phyloP scores from a whole-genome alignment of 2,329 filamentous ascomycete species.

The Calonectria henricotiae region DNA sequence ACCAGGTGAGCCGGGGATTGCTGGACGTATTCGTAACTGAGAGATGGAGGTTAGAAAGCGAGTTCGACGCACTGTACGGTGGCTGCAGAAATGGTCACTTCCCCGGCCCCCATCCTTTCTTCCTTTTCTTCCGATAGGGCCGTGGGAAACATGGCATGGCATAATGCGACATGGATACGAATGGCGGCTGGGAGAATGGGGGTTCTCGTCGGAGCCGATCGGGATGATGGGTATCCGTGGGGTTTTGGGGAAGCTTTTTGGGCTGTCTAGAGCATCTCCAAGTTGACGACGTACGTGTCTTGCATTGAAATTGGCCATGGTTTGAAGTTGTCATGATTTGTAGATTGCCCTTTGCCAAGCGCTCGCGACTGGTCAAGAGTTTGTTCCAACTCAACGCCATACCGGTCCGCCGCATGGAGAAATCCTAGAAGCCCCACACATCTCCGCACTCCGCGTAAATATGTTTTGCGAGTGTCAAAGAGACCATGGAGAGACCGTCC shows the following conservation, averaged over 20 bases:
- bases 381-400: background rate
- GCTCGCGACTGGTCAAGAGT: background rate
- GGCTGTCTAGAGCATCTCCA: background rate
- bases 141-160: conserved; percentile 1
- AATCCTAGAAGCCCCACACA: background rate
- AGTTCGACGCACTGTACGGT: background rate
- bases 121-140: background rate
- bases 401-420: conserved; percentile 2
- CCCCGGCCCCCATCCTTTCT: too few species aligned
- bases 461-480: background rate
- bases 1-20: background rate
- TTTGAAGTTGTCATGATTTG: background rate
- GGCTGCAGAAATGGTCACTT: conserved; percentile 1
- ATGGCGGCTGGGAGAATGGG: conserved; percentile 21
- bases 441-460: conserved; percentile 2
- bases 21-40: conserved; percentile 27
- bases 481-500: background rate
- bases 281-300: conserved; percentile 4
- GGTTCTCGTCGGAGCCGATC: conserved; percentile 4
- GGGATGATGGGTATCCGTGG: conserved; percentile 10
- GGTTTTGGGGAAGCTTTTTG: background rate
- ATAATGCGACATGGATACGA: conserved; percentile 1
- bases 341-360: background rate
- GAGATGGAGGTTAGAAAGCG: background rate
- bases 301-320: background rate